These are phyloP conservation scores for Solanum chmielewskii DNA, from an alignment of 257 asterid genomes.

Conservation along the genomic window DNA sequence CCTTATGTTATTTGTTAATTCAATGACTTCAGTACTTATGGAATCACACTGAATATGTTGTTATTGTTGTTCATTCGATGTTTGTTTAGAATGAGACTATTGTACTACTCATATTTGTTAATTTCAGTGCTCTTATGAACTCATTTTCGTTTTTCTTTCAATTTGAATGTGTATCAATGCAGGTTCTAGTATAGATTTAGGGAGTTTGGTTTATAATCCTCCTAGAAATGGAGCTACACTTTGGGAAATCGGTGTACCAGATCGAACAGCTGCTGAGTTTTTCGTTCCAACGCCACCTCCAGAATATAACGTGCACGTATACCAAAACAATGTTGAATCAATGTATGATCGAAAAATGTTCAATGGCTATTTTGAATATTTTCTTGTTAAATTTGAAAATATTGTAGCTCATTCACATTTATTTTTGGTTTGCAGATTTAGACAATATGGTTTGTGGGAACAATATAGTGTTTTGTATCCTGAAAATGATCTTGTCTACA, in stretches of 20 bases:
- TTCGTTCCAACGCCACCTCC: slow-evolving; percentile 37
- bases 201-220: slow-evolving; percentile 29
- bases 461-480: slow-evolving; percentile 38
- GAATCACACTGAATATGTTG: background rate
- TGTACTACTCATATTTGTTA: background rate
- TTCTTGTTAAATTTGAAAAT: background rate
- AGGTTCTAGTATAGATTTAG: slow-evolving; percentile 17
- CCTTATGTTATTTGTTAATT: background rate
- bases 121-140: background rate
- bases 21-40: background rate
- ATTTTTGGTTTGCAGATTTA: slow-evolving; percentile 21
- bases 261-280: slow-evolving; percentile 55
- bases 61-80: too few species aligned
- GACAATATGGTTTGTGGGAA: slow-evolving; percentile 56
- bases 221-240: slow-evolving; percentile 49
- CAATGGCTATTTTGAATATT: background rate
- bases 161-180: background rate
- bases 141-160: background rate
- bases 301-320: background rate
- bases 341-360: background rate
- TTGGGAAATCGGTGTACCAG: slow-evolving; percentile 76
- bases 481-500: slow-evolving; percentile 24
- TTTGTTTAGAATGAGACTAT: background rate
- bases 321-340: background rate
- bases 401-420: background rate